A percentile compares a stretch with the other conserved stretches of the same genome.
phyloP scores from a whole-genome alignment of 2,329 filamentous ascomycete species.

The Paracoccidioides brasiliensis region DNA sequence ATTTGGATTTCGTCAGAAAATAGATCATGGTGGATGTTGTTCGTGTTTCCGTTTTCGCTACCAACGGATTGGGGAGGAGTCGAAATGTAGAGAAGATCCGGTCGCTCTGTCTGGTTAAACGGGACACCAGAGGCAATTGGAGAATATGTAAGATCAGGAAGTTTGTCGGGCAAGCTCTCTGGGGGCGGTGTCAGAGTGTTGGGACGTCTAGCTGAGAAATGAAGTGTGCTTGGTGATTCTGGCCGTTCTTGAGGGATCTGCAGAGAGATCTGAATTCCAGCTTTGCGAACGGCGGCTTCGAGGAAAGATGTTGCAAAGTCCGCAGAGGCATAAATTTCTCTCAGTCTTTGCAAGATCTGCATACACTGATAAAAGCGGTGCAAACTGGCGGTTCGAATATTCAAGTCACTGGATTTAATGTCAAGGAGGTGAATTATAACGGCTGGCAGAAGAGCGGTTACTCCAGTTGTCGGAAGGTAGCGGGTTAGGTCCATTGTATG shows the following conservation, averaged over 20 bases:
- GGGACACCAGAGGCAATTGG: slow-evolving; percentile 10
- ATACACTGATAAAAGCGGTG: slow-evolving; percentile 84
- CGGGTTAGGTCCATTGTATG: slow-evolving; percentile 59
- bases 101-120: slow-evolving; percentile 13
- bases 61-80: slow-evolving; percentile 31
- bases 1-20: background rate
- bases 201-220: slow-evolving; percentile 13
- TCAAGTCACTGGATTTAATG: slow-evolving; percentile 68
- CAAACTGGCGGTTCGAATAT: slow-evolving; percentile 58
- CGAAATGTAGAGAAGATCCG: slow-evolving; percentile 21
- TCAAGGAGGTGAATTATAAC: slow-evolving; percentile 90
- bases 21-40: slow-evolving; percentile 5
- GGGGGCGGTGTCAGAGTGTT: slow-evolving; percentile 30
- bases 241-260: slow-evolving; percentile 14
- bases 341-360: slow-evolving; percentile 74
- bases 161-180: slow-evolving; percentile 27
- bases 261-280: slow-evolving; percentile 58
- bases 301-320: slow-evolving; percentile 92
- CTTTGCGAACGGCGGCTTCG: slow-evolving; percentile 81
- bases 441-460: slow-evolving; percentile 79
- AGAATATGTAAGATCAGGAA: slow-evolving; percentile 25
- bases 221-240: slow-evolving; percentile 6
- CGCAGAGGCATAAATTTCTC: slow-evolving; percentile 85
- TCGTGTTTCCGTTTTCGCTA: slow-evolving; percentile 27
- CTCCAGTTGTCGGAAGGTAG: slow-evolving; percentile 76